Evolutionary conservation across 306 rosid species (phyloP), one percentile per base, ranked within the genome.

Genomic region (Medicago arabica): DNA sequence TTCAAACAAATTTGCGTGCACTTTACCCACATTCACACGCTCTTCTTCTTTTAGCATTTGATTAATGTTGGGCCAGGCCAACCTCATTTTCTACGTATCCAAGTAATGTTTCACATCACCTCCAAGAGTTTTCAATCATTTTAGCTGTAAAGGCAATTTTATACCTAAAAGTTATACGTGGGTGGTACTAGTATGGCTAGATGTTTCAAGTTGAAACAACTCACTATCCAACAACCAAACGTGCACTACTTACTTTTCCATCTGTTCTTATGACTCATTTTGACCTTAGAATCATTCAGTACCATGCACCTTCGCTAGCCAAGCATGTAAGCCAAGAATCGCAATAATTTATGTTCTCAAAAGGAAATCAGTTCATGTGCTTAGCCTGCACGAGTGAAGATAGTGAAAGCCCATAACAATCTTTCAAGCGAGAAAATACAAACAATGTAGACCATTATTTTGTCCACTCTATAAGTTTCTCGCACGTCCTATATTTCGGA

Each of bases 201-300:
- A 36, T 71, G 44, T 83, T 61, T 67, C 65, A 79, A 71, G 39
- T 85, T 61, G 77, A 70, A 79, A 79, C 85, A 76, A 66, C 78
- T 59, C 84, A 64, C 88, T 71, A 81, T 31, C 74, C 84, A 81
- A 85, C 89, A 88, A 64, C 78, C 80, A 74, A 88, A 86, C 92
- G 86, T 85, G 92, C 84, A 65, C 65, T 75, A 49, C 85, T 61
- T 70, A 8, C 90, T 83, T 82, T 83, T 77, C 76, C 83, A 78
- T 62, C 79, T 82, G 82, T 84, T 83, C 61, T 76, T 34, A 40
- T 78, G 75, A 59, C 83, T 69, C 76, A 59, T 38, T 68, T 72
- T 64, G 76, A 73, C 82, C 75, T 13, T 69, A 7, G 12, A 82
- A 79, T 76, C 75, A 78, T 78, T 74, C 9, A 63, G 43, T 75